A percentile compares a stretch with the other conserved stretches of the same genome.
These are phyloP conservation scores for Neofusicoccum laricinum DNA, from an alignment of 2,329 filamentous ascomycete species.

Conservation along the genomic window DNA sequence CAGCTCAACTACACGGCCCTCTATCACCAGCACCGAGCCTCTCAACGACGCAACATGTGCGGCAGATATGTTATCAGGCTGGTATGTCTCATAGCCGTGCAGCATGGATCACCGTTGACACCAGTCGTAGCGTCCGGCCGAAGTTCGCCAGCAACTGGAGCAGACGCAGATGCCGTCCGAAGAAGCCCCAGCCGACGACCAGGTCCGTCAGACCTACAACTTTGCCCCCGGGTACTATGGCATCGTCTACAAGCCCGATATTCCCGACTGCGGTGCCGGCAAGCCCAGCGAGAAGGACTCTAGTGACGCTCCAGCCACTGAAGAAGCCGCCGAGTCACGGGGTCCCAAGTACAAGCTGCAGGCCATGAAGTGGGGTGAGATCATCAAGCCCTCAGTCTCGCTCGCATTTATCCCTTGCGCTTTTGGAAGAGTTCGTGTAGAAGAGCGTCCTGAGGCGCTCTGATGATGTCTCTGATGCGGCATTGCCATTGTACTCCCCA, in stretches of 20 bases:
- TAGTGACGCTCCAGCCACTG: constrained; percentile 19
- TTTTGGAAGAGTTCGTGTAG: no score
- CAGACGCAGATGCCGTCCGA: constrained; percentile 71
- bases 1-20: neutral
- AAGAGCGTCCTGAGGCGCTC: neutral
- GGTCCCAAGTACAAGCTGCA: constrained; percentile 74
- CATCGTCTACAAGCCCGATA: constrained; percentile 78
- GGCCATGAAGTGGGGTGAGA: constrained; percentile 81
- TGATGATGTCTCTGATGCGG: neutral
- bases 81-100: constrained; percentile 42
- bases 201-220: constrained; percentile 76
- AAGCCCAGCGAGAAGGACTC: constrained; percentile 20
- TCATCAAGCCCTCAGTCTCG: neutral
- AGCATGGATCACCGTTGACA: constrained; percentile 10
- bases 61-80: constrained; percentile 64
- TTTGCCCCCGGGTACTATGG: constrained; percentile 87
- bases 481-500: neutral
- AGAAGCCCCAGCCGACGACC: constrained; percentile 69
- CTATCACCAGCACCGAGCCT: neutral
- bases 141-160: constrained; percentile 70
- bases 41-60: constrained; percentile 53
- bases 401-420: constrained; percentile 21
- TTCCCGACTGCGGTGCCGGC: constrained; percentile 59
- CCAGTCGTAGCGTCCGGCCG: constrained; percentile 64
- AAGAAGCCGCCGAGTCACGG: constrained; percentile 20